Base-by-base conservation (phyloP, 306 rosid genomes). In the Cicer cuneatum region DNA sequence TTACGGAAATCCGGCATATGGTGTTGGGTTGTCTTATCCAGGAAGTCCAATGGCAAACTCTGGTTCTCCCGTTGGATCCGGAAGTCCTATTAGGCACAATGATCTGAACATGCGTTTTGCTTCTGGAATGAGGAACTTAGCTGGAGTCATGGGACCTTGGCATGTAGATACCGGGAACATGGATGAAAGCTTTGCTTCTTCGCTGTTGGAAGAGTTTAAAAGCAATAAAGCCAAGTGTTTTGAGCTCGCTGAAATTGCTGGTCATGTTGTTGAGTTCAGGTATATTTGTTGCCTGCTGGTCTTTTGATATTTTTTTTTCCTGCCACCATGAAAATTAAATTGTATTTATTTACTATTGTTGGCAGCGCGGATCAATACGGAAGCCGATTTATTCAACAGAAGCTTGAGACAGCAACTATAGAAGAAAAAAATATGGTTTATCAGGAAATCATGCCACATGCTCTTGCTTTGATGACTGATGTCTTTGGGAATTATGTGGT, bases 401-500 rank as follows among this genome's bases (percentile, higher is more conserved):
- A 65, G 53, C 71, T 65, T 65, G 71, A 94, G 78, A 92, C 96
- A 12, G 98, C 99, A 13, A 87, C 92, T 1, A 61, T 68, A 0
- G 97, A 94, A 49, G 99, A 94, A 73, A 92, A 94, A 78, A 87
- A 81, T 84, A 94, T 88, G 96, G 96, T 94, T 85, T 94, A 88
- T 83, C 91, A 84, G 83, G 98, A 94, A 86, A 89, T 94, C 77
- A 91, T 88, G 97, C 99, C 99, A 7, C 92, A 94, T 61, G 97
- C 97, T 42, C 97, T 93, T 58, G 89, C 89, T 76, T 77, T 93
- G 78, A 93, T 90, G 97, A 93, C 98, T 69, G 98, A 93, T 84
- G 98, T 93, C 71, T 93, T 93, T 61, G 98, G 98, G 76, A 93
- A 93, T 85, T 93, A 93, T 75, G 97, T 93, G 73, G 89, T 93